phyloP scores from a whole-genome alignment of 106 monocot species.

The Dendrobium chrysotoxum region DNA sequence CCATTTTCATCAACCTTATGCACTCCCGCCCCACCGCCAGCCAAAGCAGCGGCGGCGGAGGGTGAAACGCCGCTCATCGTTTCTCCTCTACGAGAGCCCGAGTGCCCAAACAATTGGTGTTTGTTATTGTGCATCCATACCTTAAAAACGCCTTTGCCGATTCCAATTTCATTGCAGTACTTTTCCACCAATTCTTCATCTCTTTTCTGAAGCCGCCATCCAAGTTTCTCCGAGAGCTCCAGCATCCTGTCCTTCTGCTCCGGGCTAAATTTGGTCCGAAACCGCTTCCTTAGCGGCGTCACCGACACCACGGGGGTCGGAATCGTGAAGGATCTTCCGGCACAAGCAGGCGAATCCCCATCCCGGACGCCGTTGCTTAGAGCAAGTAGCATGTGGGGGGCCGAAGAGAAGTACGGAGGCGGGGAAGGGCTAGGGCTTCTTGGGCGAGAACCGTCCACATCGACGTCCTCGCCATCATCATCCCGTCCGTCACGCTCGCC shows the following conservation, averaged over 20 bases:
- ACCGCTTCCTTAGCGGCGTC: constrained; percentile 40
- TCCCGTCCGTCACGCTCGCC: constrained; percentile 8
- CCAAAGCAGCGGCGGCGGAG: not conserved
- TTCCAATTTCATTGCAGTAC: constrained; percentile 57
- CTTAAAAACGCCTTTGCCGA: constrained; percentile 63
- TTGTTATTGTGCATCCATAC: constrained; percentile 97
- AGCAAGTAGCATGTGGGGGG: constrained; percentile 62
- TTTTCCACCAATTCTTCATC: constrained; percentile 53
- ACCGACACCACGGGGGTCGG: constrained; percentile 8
- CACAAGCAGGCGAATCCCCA: constrained; percentile 14
- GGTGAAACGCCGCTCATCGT: not conserved
- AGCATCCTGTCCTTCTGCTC: constrained; percentile 80
- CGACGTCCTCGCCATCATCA: not conserved
- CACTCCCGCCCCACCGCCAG: not conserved
- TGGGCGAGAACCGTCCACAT: constrained; percentile 9
- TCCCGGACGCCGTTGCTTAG: constrained; percentile 22
- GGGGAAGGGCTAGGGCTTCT: not conserved
- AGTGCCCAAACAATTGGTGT: constrained; percentile 35
- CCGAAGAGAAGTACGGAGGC: constrained; percentile 14
- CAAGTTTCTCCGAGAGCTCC: constrained; percentile 62
- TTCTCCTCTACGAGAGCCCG: not conserved
- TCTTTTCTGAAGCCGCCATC: constrained; percentile 70
- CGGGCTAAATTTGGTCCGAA: constrained; percentile 58
- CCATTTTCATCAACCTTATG: not conserved
- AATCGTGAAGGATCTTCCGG: not conserved